These are phyloP conservation scores for Aspergillus sp. DNA, from an alignment of 2,329 filamentous ascomycete species.

Conservation along the genomic window DNA sequence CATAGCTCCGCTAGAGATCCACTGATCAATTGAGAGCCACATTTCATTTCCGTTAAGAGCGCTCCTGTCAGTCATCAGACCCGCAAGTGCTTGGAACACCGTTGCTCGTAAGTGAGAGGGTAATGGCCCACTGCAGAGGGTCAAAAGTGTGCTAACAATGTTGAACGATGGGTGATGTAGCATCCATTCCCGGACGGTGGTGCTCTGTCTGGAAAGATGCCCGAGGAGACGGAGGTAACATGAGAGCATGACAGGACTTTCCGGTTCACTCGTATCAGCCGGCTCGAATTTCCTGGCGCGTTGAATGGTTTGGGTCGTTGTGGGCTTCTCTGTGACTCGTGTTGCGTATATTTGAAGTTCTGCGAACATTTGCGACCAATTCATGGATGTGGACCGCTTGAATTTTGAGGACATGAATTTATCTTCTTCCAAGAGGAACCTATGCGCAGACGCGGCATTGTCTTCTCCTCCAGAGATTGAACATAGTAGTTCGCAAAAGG, in stretches of 20 bases:
- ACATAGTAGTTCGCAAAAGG: slow-evolving; percentile 94
- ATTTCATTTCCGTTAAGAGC: slow-evolving; percentile 66
- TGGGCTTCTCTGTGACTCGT: slow-evolving; percentile 72
- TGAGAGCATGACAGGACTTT: slow-evolving; percentile 94
- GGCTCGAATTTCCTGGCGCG: slow-evolving; percentile 61
- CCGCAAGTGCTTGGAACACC: slow-evolving; percentile 74
- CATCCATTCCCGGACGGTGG: slow-evolving; percentile 70
- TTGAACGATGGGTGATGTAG: slow-evolving; percentile 66
- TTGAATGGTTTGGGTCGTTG: slow-evolving; percentile 55
- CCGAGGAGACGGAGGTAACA: slow-evolving; percentile 87
- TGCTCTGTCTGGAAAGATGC: slow-evolving; percentile 75
- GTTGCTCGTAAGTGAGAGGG: slow-evolving; percentile 77
- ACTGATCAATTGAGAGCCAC: slow-evolving; percentile 79
- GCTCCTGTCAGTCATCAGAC: slow-evolving; percentile 73
- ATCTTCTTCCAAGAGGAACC: slow-evolving; percentile 85
- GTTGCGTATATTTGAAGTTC: slow-evolving; percentile 83
- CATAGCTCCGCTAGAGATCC: slow-evolving; percentile 61
- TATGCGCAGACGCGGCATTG: slow-evolving; percentile 81
- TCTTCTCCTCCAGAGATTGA: slow-evolving; percentile 80
- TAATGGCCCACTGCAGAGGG: slow-evolving; percentile 74
- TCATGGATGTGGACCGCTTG: slow-evolving; percentile 78
- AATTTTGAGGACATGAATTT: slow-evolving; percentile 73
- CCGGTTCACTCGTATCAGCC: slow-evolving; percentile 79
- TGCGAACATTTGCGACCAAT: slow-evolving; percentile 88
- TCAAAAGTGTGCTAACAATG: slow-evolving; percentile 72